Base-by-base conservation (phyloP, 495 filamentous ascomycete species). In the Physcia stellaris region DNA sequence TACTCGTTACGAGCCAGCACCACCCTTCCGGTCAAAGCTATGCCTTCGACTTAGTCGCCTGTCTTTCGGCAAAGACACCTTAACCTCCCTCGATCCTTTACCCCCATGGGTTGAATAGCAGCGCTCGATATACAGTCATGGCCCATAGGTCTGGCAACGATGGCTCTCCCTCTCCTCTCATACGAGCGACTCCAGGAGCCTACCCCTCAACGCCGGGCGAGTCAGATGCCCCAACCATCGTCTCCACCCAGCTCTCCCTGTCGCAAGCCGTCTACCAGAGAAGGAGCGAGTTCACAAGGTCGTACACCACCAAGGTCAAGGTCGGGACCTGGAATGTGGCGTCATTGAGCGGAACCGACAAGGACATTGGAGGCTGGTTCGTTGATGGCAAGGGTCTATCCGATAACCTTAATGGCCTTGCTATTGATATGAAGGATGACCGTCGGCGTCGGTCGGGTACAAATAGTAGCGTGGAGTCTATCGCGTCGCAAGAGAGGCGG, bases 251-350 rank as follows among this genome's bases (percentile, higher is more conserved):
- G 37, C 37, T 65, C 44, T 67, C 66, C 30, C 58, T 81, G 2
- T 65, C 71, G 6, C 67, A 75, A 36, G 71, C 70, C 2, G 56
- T 96, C 13, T 71, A 75, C 52, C 76, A 78, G 9, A 66, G 90
- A 29, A 74, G 76, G 43, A 58, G 73, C 26, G 86, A 95, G 49
- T 99, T 86, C 52, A 79, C 77, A 6, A 70, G 68, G 10, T 68
- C 75, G 22, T 68, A 69, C 39, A 68, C 70, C 21, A 71, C 94
- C 38, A 75, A 73, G 40, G 70, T 96, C 48, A 95, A 93, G 51
- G 64, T 95, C 17, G 90, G 86, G 4, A 78, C 80, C 1, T 99
- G 92, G 92, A 99, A 99, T 58, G 84, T 95, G 20, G 92, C 86
- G 6, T 75, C 80, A 1, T 71, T 79, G 40, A 68, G 77, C 27